Percentiles rank a stretch among this genome's conserved stretches.
Evolutionary conservation across 768 basidiomycete species (phyloP).

Genomic region (Steccherinum ochraceum): DNA sequence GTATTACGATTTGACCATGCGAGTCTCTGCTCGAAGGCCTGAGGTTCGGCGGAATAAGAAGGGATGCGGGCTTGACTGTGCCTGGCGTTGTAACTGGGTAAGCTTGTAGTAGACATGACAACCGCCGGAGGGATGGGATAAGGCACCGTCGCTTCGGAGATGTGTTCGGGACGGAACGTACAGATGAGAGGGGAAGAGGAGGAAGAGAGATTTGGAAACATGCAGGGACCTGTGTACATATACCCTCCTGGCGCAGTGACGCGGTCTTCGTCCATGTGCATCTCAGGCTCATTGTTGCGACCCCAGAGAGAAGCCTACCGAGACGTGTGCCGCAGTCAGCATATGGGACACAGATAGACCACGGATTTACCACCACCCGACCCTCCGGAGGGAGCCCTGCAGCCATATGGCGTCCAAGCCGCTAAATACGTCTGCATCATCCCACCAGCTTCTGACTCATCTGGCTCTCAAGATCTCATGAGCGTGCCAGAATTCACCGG

Average conservation of each 20-base stretch:
- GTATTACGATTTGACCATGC: constrained; percentile 30
- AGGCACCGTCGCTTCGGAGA: no score
- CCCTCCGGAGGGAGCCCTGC: background rate
- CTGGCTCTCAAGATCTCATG: no score
- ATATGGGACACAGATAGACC: background rate
- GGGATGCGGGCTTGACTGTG: constrained; percentile 36
- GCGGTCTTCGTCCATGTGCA: no score
- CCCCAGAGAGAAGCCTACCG: background rate
- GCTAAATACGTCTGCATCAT: background rate
- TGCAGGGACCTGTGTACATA: background rate
- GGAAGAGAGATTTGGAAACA: background rate
- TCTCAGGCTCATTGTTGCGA: background rate
- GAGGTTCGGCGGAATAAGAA: constrained; percentile 51
- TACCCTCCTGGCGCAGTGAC: background rate
- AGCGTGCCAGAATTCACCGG: no score
- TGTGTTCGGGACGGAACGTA: background rate
- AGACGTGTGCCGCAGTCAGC: background rate
- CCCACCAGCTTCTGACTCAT: background rate
- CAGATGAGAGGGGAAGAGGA: background rate
- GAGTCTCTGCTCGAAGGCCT: constrained; percentile 45
- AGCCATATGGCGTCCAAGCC: background rate
- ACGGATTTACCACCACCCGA: background rate
- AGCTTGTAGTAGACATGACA: constrained; percentile 50
- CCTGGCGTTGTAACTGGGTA: constrained; percentile 39
- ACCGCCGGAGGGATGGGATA: no score